Evolutionary conservation across 2,329 filamentous ascomycete genomes (phyloP).

Genomic region (Fusarium nodosum): DNA sequence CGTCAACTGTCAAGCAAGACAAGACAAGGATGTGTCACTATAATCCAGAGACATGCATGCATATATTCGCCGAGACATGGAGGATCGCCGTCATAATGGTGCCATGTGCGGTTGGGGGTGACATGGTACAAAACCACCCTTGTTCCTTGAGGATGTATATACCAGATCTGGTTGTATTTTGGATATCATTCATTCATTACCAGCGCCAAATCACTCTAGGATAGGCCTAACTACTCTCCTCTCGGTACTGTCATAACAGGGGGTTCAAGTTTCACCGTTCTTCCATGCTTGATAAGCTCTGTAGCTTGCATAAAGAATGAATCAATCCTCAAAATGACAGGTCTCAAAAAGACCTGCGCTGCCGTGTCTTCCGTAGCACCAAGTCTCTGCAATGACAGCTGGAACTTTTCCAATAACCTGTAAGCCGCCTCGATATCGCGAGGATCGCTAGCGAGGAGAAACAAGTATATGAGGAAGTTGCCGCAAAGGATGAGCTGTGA

Average conservation of each 20-base stretch:
- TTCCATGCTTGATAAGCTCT: slow-evolving; percentile 45
- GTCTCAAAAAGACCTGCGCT: slow-evolving; percentile 53
- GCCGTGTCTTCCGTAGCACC: slow-evolving; percentile 51
- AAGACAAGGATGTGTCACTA: not conserved
- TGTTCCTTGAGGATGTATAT: not conserved
- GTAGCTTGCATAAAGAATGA: slow-evolving; percentile 58
- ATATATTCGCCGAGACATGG: slow-evolving; percentile 1
- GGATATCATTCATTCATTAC: slow-evolving; percentile 23
- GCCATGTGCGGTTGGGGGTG: not conserved
- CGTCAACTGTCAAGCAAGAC: slow-evolving; percentile 1
- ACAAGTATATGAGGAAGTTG: slow-evolving; percentile 64
- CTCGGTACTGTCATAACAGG: slow-evolving; percentile 24
- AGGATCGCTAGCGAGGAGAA: slow-evolving; percentile 58
- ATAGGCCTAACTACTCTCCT: not conserved
- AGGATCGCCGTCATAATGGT: not conserved
- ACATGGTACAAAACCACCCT: not conserved
- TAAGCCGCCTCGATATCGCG: slow-evolving; percentile 55
- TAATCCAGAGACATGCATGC: not conserved
- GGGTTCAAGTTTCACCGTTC: slow-evolving; percentile 33
- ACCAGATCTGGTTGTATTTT: not conserved
- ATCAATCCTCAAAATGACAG: slow-evolving; percentile 56
- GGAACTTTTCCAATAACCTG: slow-evolving; percentile 55
- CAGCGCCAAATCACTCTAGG: not conserved
- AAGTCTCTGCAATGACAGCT: slow-evolving; percentile 55
- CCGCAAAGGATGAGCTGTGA: slow-evolving; percentile 62